Percentiles rank a stretch among this genome's conserved stretches.
Conservation (phyloP, 129 eudicot species). For the Flaveria brownii region DNA sequence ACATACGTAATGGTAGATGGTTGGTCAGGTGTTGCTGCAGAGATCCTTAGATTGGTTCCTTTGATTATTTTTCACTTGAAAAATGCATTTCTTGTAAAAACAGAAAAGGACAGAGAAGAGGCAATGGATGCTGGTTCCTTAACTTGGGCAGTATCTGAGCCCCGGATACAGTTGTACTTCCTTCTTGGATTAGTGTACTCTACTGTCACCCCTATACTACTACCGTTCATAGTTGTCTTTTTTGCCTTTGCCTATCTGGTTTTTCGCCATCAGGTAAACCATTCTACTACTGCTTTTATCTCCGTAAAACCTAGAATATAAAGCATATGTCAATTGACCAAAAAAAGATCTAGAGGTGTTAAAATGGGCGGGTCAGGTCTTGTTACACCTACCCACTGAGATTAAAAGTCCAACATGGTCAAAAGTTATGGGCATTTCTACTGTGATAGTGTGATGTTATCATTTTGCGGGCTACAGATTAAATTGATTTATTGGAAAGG, state of each 20-base stretch:
- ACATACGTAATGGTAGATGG: conserved; percentile 88
- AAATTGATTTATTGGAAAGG: neutral
- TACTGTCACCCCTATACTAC: conserved; percentile 69
- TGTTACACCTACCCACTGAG: neutral
- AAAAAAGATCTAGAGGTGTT: neutral
- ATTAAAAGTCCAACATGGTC: neutral
- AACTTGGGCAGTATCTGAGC: conserved; percentile 59
- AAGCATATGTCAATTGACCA: conserved; percentile 2
- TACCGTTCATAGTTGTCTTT: conserved; percentile 81
- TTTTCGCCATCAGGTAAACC: conserved; percentile 87
- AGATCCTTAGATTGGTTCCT: conserved; percentile 74
- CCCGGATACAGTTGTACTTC: conserved; percentile 82
- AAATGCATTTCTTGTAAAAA: conserved; percentile 77
- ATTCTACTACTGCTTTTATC: conserved; percentile 9
- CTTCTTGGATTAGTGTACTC: conserved; percentile 80
- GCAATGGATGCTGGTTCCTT: conserved; percentile 88
- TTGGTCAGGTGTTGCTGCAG: conserved; percentile 93
- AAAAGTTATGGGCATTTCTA: neutral
- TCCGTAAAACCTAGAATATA: conserved; percentile 12
- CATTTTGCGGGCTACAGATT: neutral
- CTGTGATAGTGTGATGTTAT: neutral
- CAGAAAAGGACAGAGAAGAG: conserved; percentile 77
- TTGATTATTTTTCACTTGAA: conserved; percentile 64
- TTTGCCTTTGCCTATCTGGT: conserved; percentile 79
- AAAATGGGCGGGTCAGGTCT: neutral